These are phyloP conservation scores for Rhododendron williamsianum DNA, from an alignment of 148 eudicot genomes.

Conservation along the genomic window DNA sequence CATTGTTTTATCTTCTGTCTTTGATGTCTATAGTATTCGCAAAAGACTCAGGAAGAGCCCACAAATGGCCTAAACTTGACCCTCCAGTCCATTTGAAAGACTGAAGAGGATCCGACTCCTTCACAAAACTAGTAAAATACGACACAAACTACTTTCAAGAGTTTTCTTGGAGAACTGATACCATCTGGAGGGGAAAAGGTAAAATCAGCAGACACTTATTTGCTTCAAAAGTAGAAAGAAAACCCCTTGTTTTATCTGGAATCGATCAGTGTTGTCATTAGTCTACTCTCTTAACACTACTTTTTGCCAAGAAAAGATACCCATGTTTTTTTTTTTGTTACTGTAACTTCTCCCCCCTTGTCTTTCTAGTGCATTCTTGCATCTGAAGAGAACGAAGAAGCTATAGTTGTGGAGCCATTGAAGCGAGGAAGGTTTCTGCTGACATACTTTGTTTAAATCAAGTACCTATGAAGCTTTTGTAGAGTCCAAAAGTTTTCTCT, in stretches of 20 bases:
- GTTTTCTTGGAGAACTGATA: not conserved
- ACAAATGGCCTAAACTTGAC: not conserved
- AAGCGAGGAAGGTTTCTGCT: slow-evolving; percentile 78
- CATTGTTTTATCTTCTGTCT: not conserved
- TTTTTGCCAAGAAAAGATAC: not conserved
- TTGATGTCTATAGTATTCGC: not conserved
- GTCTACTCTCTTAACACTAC: not conserved
- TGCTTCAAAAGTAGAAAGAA: not conserved
- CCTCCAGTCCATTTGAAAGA: not conserved
- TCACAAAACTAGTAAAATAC: not conserved
- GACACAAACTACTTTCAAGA: not conserved
- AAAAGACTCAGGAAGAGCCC: not conserved
- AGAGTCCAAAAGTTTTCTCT: not conserved
- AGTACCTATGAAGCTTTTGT: not conserved
- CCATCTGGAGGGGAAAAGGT: not conserved
- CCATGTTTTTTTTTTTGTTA: not conserved
- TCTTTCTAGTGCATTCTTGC: slow-evolving; percentile 78
- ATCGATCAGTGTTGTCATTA: not conserved
- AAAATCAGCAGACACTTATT: not conserved
- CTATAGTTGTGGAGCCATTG: slow-evolving; percentile 73
- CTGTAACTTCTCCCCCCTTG: not conserved
- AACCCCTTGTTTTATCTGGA: not conserved
- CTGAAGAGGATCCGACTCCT: too few relatives aligned
- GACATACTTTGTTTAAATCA: not conserved
- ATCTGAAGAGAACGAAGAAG: slow-evolving; percentile 96